phyloP scores from a whole-genome alignment of 768 basidiomycete species.

The Phanerodontia chrysosporium region DNA sequence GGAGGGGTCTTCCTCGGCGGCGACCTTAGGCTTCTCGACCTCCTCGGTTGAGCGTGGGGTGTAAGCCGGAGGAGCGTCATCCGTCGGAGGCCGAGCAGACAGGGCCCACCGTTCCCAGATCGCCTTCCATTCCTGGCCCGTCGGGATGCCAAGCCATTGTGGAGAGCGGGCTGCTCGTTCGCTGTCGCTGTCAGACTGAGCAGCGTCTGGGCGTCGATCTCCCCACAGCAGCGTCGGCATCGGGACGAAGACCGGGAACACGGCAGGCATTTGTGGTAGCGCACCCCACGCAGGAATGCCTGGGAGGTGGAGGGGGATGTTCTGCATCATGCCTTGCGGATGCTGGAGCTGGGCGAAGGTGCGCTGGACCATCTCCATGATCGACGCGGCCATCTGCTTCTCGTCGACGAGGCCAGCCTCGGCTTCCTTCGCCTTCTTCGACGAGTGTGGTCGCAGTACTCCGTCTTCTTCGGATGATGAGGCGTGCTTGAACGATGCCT shows the following conservation, averaged over 20 bases:
- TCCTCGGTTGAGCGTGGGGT: constrained; percentile 50
- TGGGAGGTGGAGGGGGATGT: constrained; percentile 42
- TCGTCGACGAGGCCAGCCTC: constrained; percentile 26
- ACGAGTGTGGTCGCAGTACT: not conserved
- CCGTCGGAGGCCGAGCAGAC: constrained; percentile 41
- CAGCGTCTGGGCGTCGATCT: constrained; percentile 25
- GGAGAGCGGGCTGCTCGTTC: constrained; percentile 32
- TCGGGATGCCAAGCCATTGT: constrained; percentile 23
- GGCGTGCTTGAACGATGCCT: not conserved
- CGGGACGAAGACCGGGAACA: constrained; percentile 78
- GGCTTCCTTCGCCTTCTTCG: constrained; percentile 19
- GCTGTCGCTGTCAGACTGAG: constrained; percentile 13
- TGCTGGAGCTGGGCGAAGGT: constrained; percentile 58
- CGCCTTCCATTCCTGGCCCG: constrained; percentile 55
- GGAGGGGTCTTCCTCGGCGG: not conserved
- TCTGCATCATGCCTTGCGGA: constrained; percentile 53
- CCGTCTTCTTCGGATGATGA: constrained; percentile 6
- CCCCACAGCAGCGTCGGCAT: constrained; percentile 63
- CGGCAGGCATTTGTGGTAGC: constrained; percentile 68
- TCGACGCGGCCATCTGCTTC: constrained; percentile 35
- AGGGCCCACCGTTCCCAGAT: constrained; percentile 77
- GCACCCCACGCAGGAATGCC: constrained; percentile 45
- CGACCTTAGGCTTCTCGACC: constrained; percentile 16
- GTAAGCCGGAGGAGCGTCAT: constrained; percentile 65
- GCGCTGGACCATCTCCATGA: constrained; percentile 73